Base-by-base conservation (phyloP, 1,139 yeast genomes). In the Geotrichum australiense region DNA sequence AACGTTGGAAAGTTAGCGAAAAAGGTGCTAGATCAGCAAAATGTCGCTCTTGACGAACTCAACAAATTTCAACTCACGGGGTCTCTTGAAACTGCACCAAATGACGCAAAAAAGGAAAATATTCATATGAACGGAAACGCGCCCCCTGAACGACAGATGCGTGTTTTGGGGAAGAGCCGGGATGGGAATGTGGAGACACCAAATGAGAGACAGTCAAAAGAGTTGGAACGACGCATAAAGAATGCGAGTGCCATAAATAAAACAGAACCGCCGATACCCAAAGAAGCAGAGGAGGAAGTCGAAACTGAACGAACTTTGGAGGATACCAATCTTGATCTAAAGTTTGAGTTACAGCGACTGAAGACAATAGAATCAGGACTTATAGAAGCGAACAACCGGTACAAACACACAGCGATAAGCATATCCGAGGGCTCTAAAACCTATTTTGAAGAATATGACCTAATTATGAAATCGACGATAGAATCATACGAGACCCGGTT, bases 311-410 rank as follows among this genome's bases (percentile, higher is more conserved):
- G 20, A 29, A 29, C 23, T 31, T 16, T 12, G n/a, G 12, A 29
- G 5, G 14, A 29, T 19, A 10, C 8, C 23, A 57, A 57, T 37
- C 45, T 57, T 20, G 43, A 47, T 25, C 48, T 57, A 7, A 52
- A 51, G 28, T 43, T 54, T 21, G 53, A 54, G 35, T 47, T 57
- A 11, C 61, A 57, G 36, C 48, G 51, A 19, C 48, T 54, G 4
- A 50, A 53, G 38, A 54, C 51, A 24, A 45, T 51, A 11, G 58
- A 53, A 16, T 35, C 41, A 6, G 50, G 51, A 37, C 45, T 52
- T 28, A 42, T 42, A 4, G 52, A 50, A 19, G 31, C 54, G 15
- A 37, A 56, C n/a, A 42, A 42, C 14, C 47, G 48, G 22, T 57
- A 53, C 34, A 56, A 53, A 35, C 37, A 42, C 19, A 47, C 56